Conservation (phyloP, 1,284 basidiomycete species). For the Malassezia caprae region DNA sequence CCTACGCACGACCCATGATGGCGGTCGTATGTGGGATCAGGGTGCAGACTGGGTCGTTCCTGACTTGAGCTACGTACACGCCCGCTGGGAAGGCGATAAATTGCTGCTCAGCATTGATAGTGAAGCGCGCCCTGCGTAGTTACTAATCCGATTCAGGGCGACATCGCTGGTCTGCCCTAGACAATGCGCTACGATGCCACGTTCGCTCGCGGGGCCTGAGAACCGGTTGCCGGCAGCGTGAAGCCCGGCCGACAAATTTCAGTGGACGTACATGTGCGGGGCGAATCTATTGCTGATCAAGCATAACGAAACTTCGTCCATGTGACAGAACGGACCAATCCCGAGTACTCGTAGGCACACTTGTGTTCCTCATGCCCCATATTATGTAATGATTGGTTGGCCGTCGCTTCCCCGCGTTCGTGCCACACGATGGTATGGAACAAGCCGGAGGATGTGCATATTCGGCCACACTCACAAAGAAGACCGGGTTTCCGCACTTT, state of each 20-base stretch:
- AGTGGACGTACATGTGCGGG: background rate
- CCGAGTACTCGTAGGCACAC: background rate
- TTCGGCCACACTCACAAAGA: background rate
- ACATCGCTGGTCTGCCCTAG: no score
- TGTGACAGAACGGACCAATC: background rate
- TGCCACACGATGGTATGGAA: background rate
- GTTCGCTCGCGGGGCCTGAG: background rate
- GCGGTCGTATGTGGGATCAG: constrained; percentile 32
- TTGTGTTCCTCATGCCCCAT: background rate
- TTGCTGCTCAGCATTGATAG: constrained; percentile 12
- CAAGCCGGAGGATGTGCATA: background rate
- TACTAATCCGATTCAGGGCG: no score
- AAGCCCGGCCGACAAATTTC: background rate
- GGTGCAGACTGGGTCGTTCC: constrained; percentile 38
- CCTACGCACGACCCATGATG: constrained; percentile 38
- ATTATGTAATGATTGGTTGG: background rate
- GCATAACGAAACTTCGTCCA: background rate
- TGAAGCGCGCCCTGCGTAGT: background rate
- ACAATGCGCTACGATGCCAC: background rate
- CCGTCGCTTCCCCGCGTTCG: background rate
- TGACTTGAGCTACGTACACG: constrained; percentile 35
- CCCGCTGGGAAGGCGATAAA: constrained; percentile 27
- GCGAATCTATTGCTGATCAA: background rate
- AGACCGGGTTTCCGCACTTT: background rate
- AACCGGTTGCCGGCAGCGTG: background rate